Evolutionary conservation across 2,329 filamentous ascomycete genomes (phyloP), one percentile per base, ranked within the genome.

Genomic region (Sporothrix globosa): DNA sequence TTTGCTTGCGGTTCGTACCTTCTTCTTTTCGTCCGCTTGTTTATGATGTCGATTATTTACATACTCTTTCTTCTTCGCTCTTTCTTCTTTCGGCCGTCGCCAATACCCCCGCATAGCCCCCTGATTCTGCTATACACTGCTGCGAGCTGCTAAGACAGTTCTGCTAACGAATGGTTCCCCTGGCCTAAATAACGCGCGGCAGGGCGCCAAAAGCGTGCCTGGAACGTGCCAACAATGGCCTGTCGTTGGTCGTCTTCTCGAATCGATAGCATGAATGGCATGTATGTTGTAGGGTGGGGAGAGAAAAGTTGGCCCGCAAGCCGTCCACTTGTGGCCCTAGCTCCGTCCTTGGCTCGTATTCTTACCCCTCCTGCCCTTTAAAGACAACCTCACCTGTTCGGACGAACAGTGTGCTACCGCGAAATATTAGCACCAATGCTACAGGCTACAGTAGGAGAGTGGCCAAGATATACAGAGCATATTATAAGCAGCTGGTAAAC

Each of bases 271-370:
- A 44, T 17, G 21, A 27, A 54, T 13, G 24, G 52, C 6, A 17
- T 27, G 10, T 13, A 39, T 5, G n/a, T 5, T 27, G 10, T 13
- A 21, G 13, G n/a, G 13, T 4, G 19, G 41, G 7, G 41, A 46
- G 14, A 17, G 17, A 63, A 24, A 24, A 6, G 41, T 17, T 44
- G 34, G 56, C 9, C 58, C 44, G 61, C 44, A 48, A 44, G 39
- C 60, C 58, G 58, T 44, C 58, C n/a, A 21, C 10, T 63, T 46
- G n/a, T 41, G 58, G 58, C 58, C 58, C 61, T 65, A 65, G 61
- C 61, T 48, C 44, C 44, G n/a, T 65, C n/a, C 60, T 24, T 30
- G 44, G 61, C 61, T 65, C 61, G 61, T 66, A 66, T 66, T 66
- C 44, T 52, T 39, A 39, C 61, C 61, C 44, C 61, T 65, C 60